These are phyloP conservation scores for Aquanectria penicillioides DNA, from an alignment of 2,329 filamentous ascomycete species.

Conservation along the genomic window DNA sequence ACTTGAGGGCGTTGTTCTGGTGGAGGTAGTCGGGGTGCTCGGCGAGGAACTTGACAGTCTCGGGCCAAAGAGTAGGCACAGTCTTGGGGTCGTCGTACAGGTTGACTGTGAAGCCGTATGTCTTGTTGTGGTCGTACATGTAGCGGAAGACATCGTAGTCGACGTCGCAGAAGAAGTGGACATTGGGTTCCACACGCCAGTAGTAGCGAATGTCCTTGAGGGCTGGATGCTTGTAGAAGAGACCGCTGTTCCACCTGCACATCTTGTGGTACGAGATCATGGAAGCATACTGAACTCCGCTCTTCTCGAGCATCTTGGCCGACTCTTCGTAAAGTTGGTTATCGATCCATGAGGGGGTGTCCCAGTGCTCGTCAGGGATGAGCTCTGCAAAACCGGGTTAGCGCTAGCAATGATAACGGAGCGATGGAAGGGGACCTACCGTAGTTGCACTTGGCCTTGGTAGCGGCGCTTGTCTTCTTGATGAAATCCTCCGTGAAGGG, in stretches of 20 bases:
- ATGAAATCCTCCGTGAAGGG: conserved; percentile 96
- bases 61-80: conserved; percentile 92
- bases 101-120: conserved; percentile 98
- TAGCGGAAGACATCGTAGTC: conserved; percentile 99
- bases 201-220: conserved; percentile 87
- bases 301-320: conserved; percentile 81
- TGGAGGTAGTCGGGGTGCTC: conserved; percentile 85
- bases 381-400: conserved; percentile 65
- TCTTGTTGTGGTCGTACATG: conserved; percentile 99
- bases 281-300: conserved; percentile 89
- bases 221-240: conserved; percentile 97
- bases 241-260: conserved; percentile 98
- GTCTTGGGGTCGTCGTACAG: conserved; percentile 92
- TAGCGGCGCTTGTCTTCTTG: conserved; percentile 78
- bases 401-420: background rate
- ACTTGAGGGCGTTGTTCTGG: conserved; percentile 85
- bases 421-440: conserved; percentile 64
- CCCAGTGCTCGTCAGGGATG: conserved; percentile 96
- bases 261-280: conserved; percentile 97
- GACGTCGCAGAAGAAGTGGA: conserved; percentile 98
- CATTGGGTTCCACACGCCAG: conserved; percentile 98
- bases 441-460: conserved; percentile 88
- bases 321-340: conserved; percentile 86
- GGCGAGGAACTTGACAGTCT: conserved; percentile 89
- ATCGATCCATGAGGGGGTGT: conserved; percentile 91